Evolutionary conservation across 73 alveolate genomes (phyloP).

Genomic region (Paramecium primaurelia): DNA sequence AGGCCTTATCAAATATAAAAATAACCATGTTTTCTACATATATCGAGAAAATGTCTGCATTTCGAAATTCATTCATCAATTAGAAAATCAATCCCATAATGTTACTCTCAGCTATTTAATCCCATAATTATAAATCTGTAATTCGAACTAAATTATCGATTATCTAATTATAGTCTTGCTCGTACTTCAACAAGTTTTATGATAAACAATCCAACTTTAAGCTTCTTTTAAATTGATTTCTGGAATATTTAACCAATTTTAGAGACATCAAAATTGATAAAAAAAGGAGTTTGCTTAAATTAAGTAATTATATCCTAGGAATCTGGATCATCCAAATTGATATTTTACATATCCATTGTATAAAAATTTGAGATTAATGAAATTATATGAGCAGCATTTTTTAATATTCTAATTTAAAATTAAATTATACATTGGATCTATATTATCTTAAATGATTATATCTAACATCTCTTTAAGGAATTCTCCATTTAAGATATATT

Average conservation of each 20-base stretch:
- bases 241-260: neutral
- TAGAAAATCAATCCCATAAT: neutral
- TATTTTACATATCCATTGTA: neutral
- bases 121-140: neutral
- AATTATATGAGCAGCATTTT: constrained; percentile 34
- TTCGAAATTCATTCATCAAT: neutral
- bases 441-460: neutral
- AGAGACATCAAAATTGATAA: neutral
- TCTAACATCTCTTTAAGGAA: neutral
- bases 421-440: neutral
- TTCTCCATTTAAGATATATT: neutral
- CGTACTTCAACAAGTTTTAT: constrained; percentile 16
- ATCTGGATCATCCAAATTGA: neutral
- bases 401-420: neutral
- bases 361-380: constrained; percentile 16
- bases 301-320: neutral
- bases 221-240: neutral
- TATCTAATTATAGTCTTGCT: neutral
- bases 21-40: neutral
- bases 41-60: neutral
- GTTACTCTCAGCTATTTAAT: neutral
- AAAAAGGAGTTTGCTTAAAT: neutral
- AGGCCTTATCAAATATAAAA: neutral
- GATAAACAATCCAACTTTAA: neutral
- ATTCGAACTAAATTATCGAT: constrained; percentile 16